Percentiles rank a stretch among this genome's conserved stretches.
These are phyloP conservation scores for Hypericum androsaemum DNA, from an alignment of 345 rosid genomes.

Conservation along the genomic window DNA sequence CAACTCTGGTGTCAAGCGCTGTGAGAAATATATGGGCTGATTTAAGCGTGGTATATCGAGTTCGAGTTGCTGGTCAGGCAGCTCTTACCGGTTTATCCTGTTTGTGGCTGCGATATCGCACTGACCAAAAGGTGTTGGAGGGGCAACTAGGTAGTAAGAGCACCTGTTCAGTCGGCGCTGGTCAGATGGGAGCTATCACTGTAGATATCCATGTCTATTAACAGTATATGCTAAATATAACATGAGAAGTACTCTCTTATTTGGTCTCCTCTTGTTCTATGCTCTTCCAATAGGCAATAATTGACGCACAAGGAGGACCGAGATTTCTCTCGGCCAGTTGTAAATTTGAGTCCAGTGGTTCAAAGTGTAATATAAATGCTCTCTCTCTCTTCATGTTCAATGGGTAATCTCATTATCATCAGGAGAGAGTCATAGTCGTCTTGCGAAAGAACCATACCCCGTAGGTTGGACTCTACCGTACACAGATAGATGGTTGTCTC, in stretches of 20 bases:
- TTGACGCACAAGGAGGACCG: no score
- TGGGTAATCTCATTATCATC: no score
- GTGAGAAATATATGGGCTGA: slow-evolving; percentile 48
- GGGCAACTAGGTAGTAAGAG: slow-evolving; percentile 28
- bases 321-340: no score
- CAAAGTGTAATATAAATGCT: no score
- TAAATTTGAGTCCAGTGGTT: no score
- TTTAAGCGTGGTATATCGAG: slow-evolving; percentile 53
- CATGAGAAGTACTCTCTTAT: slow-evolving; percentile 1
- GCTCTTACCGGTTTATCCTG: slow-evolving; percentile 65
- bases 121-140: slow-evolving; percentile 42
- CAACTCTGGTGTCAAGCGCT: slow-evolving; percentile 21
- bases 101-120: slow-evolving; percentile 51
- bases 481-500: no score
- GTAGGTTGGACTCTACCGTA: no score
- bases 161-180: slow-evolving; percentile 25
- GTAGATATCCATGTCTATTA: slow-evolving; percentile 81
- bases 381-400: no score
- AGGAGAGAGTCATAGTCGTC: no score
- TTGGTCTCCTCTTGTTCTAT: background rate
- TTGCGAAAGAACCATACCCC: no score
- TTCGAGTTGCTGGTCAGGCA: slow-evolving; percentile 48
- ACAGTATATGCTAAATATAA: slow-evolving; percentile 12
- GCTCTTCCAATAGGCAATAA: slow-evolving; percentile 18
- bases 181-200: slow-evolving; percentile 49